These are phyloP conservation scores for Neonectria ditissima DNA, from an alignment of 2,329 filamentous ascomycete genomes.

Conservation along the genomic window DNA sequence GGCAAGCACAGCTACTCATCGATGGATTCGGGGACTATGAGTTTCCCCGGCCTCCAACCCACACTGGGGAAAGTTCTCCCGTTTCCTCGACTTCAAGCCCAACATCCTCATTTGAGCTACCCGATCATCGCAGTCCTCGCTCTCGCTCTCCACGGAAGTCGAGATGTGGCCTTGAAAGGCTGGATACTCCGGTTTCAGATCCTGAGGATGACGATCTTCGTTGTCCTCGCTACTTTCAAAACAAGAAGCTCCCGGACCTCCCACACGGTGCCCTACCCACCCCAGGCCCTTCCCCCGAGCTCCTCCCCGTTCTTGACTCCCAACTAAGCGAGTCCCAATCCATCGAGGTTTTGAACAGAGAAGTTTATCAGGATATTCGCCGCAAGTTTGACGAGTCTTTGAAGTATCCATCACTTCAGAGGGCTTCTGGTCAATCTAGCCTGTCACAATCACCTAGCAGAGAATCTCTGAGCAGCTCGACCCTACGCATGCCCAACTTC, in stretches of 20 bases:
- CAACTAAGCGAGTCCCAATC: constrained; percentile 45
- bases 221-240: constrained; percentile 33
- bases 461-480: constrained; percentile 48
- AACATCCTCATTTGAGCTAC: constrained; percentile 38
- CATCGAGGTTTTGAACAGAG: constrained; percentile 45
- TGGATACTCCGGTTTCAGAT: constrained; percentile 51
- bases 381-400: constrained; percentile 43
- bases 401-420: constrained; percentile 41
- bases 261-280: constrained; percentile 46
- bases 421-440: constrained; percentile 48
- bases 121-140: constrained; percentile 43
- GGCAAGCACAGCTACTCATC: constrained; percentile 39
- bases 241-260: constrained; percentile 46
- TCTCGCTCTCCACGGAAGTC: constrained; percentile 42
- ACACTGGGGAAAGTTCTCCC: constrained; percentile 42
- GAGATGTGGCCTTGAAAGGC: constrained; percentile 35
- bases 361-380: constrained; percentile 43
- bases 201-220: constrained; percentile 46
- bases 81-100: constrained; percentile 37
- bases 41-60: constrained; percentile 52
- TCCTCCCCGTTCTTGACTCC: constrained; percentile 45
- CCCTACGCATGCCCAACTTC: constrained; percentile 63
- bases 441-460: constrained; percentile 44
- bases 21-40: constrained; percentile 52
- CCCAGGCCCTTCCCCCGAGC: constrained; percentile 51